These are phyloP conservation scores for Gymnopilus dilepis DNA, from an alignment of 768 basidiomycete species.

Conservation along the genomic window DNA sequence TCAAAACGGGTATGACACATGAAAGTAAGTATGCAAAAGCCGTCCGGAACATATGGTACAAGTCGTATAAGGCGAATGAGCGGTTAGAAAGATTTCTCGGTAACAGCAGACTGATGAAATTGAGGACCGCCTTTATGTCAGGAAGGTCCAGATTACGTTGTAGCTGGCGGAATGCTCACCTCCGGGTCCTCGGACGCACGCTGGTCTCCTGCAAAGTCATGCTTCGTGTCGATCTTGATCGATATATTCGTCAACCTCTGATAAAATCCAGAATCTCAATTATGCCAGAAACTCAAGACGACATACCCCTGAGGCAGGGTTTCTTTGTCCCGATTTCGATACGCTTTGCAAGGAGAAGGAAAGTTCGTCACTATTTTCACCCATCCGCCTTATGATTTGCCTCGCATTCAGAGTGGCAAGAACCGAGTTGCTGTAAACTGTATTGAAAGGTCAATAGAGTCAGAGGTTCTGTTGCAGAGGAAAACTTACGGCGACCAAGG, in stretches of 20 bases:
- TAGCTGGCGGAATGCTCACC: constrained; percentile 22
- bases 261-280: constrained; percentile 17
- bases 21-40: constrained; percentile 17
- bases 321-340: constrained; percentile 42
- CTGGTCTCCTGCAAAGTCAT: constrained; percentile 52
- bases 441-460: constrained; percentile 1
- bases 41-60: constrained; percentile 5
- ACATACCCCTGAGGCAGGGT: constrained; percentile 38
- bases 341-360: constrained; percentile 52
- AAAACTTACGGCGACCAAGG: constrained; percentile 50
- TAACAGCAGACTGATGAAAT: constrained; percentile 25
- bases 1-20: neutral
- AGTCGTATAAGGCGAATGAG: neutral
- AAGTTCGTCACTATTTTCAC: constrained; percentile 51
- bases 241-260: constrained; percentile 58
- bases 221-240: constrained; percentile 68
- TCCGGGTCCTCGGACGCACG: constrained; percentile 26
- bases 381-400: constrained; percentile 46
- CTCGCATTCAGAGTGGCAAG: constrained; percentile 59
- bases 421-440: constrained; percentile 61
- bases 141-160: neutral
- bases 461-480: neutral
- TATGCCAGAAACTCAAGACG: constrained; percentile 8
- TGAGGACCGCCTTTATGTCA: neutral
- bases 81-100: constrained; percentile 27